These are phyloP conservation scores for Pythium myriotylum DNA, from an alignment of 352 stramenopile genomes.

Conservation along the genomic window DNA sequence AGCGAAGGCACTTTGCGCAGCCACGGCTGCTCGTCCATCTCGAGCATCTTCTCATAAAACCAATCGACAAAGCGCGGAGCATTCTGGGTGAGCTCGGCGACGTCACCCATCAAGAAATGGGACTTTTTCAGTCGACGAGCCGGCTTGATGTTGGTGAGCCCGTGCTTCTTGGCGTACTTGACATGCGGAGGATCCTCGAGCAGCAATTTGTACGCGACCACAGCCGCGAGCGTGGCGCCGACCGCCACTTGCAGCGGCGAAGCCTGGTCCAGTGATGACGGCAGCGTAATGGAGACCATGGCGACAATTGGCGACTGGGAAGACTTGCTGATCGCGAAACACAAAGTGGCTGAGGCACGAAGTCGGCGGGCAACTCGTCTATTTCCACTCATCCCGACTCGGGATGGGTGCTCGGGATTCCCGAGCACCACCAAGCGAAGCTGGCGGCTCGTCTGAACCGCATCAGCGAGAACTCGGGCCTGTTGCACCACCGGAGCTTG, in stretches of 20 bases:
- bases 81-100: constrained; percentile 8
- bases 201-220: constrained; percentile 23
- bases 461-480: too few relatives aligned
- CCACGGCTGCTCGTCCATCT: constrained; percentile 10
- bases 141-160: constrained; percentile 10
- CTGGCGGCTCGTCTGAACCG: too few relatives aligned
- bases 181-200: constrained; percentile 8
- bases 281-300: constrained; percentile 6
- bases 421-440: too few relatives aligned
- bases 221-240: neutral
- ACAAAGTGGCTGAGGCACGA: neutral
- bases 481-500: too few relatives aligned
- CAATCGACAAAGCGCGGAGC: constrained; percentile 20
- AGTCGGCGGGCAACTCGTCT: neutral
- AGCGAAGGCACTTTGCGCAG: constrained; percentile 8
- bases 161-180: constrained; percentile 7
- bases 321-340: too few relatives aligned
- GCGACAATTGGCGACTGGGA: neutral
- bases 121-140: constrained; percentile 2
- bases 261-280: neutral
- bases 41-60: constrained; percentile 17
- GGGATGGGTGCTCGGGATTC: too few relatives aligned
- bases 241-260: constrained; percentile 4
- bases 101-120: constrained; percentile 3
- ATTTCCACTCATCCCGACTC: too few relatives aligned